Evolutionary conservation across 2,329 filamentous ascomycete genomes (phyloP).

Genomic region (Dendryphion nanum): DNA sequence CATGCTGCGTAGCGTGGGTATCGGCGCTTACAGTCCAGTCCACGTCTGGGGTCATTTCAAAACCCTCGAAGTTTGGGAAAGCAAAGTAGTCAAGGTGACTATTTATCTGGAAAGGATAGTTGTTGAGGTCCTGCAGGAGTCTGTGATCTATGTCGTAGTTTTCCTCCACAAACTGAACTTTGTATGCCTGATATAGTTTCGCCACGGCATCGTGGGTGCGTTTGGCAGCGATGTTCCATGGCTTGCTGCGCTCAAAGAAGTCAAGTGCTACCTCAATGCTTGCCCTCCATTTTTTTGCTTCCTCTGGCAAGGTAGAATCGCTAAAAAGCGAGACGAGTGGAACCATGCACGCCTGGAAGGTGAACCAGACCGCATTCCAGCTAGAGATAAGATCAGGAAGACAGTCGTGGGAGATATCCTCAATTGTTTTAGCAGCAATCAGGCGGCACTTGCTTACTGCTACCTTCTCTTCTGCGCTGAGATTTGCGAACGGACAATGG

Average conservation of each 20-base stretch:
- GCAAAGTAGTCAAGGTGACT: constrained; percentile 25
- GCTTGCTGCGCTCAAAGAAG: constrained; percentile 45
- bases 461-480: constrained; percentile 62
- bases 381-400: constrained; percentile 72
- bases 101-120: constrained; percentile 6
- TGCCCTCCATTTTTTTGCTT: constrained; percentile 41
- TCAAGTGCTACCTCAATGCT: constrained; percentile 43
- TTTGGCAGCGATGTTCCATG: constrained; percentile 46
- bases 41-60: constrained; percentile 21
- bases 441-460: constrained; percentile 68
- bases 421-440: constrained; percentile 68
- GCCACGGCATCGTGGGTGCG: constrained; percentile 44
- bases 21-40: constrained; percentile 20
- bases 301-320: constrained; percentile 50
- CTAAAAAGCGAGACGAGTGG: constrained; percentile 73
- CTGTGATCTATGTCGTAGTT: constrained; percentile 1
- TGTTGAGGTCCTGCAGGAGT: constrained; percentile 10
- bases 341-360: constrained; percentile 78
- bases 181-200: constrained; percentile 43
- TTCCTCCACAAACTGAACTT: constrained; percentile 21
- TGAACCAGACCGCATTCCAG: constrained; percentile 80
- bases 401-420: constrained; percentile 70
- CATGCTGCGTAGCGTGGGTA: constrained; percentile 28
- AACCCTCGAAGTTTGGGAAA: constrained; percentile 21
- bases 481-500: constrained; percentile 51